Conservation (phyloP, 2,329 filamentous ascomycete genomes). For the Aspergillus brasiliensis region DNA sequence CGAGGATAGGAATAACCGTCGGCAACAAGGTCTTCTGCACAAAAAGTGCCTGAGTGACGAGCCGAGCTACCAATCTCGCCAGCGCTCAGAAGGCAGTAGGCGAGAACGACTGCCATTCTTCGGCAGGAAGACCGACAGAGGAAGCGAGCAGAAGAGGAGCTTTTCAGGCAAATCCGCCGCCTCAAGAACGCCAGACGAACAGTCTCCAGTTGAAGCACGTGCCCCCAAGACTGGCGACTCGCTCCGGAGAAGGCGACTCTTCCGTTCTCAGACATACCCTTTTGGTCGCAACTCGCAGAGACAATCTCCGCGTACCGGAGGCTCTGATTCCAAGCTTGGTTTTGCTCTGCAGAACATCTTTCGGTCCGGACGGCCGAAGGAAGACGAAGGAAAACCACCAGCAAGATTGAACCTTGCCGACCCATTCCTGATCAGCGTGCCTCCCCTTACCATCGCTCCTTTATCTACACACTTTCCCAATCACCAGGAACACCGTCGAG, state of each 20-base stretch:
- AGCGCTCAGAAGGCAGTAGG: neutral
- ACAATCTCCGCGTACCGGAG: neutral
- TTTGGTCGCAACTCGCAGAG: neutral
- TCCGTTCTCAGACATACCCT: neutral
- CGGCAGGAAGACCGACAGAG: neutral
- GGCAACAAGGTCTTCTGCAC: neutral
- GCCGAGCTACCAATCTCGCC: neutral
- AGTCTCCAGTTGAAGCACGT: neutral
- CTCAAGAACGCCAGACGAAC: neutral
- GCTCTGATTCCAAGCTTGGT: neutral
- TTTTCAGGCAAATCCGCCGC: neutral
- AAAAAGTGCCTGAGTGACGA: neutral
- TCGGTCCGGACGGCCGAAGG: neutral
- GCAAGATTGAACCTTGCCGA: neutral
- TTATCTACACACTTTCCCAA: neutral
- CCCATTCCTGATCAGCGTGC: neutral
- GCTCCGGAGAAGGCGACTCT: neutral
- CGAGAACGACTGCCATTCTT: neutral
- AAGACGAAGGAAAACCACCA: neutral
- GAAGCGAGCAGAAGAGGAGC: neutral
- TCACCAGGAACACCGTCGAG: neutral
- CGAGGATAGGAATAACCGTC: neutral
- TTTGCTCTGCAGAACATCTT: neutral
- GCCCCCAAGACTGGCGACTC: neutral
- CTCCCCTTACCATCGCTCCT: neutral